Base-by-base conservation (phyloP, 805 yeast genomes). In the Yarrowia hollandica region DNA sequence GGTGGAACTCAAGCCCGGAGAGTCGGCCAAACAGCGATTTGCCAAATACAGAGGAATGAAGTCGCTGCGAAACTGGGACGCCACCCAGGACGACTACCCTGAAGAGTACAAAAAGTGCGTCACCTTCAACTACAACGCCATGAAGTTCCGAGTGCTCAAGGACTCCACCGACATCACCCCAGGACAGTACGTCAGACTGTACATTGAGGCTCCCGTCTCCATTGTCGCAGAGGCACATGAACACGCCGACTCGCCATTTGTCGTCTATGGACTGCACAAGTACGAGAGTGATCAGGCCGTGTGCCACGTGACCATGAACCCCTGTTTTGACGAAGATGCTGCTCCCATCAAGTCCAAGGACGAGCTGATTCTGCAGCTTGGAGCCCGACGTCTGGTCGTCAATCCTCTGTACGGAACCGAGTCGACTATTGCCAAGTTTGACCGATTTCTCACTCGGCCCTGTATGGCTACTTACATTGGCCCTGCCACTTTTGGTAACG, bases 201-300 rank as follows among this genome's bases (percentile, higher is more conserved):
- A 71, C 67, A 72, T 94, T 52, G 78, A 76, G 57, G 72, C 70
- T 2, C 68, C 72, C 5, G n/a, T 14, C 4, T 15, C 34, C 3
- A 77, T 74, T 61, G 72, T 79, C 19, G 94, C 92, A 54, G 79
- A 78, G 59, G 44, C 58, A 16, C 79, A 74, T 64, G 79, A 85
- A 11, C 77, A 87, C 54, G 77, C 76, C 58, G 71, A 69, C 5
- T 64, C 73, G 15, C 85, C 90, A 46, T 80, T 88, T 62, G 77
- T 83, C 1, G 69, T 90, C 4, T 92, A 86, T 70, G 87, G 90
- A 1, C 77, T 94, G 66, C 75, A 91, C 63, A 81, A 83, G 59
- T 90, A 90, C 67, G 99, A 94, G 71, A 95, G 90, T 69, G 87
- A 91, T 70, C 79, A 82, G 62, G 86, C 96, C 0, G 86, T 88